Conservation (phyloP, 768 basidiomycete species). For the Lentinula sp. region DNA sequence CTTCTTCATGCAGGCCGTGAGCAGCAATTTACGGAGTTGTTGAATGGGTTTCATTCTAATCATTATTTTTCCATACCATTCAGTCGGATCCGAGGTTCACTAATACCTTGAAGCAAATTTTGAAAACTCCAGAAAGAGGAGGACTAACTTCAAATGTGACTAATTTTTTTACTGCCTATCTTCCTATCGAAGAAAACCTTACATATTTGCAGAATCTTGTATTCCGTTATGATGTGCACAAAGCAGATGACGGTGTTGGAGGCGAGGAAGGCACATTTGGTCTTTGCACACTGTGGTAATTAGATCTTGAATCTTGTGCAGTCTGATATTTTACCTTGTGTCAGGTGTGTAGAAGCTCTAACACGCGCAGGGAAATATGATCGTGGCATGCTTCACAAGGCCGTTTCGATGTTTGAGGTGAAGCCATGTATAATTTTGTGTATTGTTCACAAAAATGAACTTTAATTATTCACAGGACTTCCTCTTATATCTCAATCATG, state of each 20-base stretch:
- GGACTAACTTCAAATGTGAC: conserved; percentile 84
- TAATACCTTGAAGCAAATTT: conserved; percentile 74
- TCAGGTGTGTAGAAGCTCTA: conserved; percentile 82
- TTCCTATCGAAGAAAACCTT: too few species aligned
- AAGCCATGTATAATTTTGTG: conserved; percentile 9
- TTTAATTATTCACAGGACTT: conserved; percentile 48
- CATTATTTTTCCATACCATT: background rate
- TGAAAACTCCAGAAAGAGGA: conserved; percentile 85
- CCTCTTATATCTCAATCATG: conserved; percentile 78
- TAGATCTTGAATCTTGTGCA: background rate
- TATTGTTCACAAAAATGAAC: background rate
- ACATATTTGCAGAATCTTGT: conserved; percentile 88
- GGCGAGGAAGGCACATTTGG: conserved; percentile 96
- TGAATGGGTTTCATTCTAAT: background rate
- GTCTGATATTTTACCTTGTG: background rate
- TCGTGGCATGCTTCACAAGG: conserved; percentile 52
- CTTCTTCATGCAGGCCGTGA: conserved; percentile 81
- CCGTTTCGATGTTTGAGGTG: conserved; percentile 89
- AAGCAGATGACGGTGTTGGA: conserved; percentile 90
- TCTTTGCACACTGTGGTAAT: conserved; percentile 76
- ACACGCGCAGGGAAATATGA: conserved; percentile 84
- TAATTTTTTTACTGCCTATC: conserved; percentile 4
- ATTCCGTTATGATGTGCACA: conserved; percentile 83
- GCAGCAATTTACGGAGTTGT: conserved; percentile 17
- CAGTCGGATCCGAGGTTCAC: conserved; percentile 87